Evolutionary conservation across 192 early-diverging fungal genomes (phyloP).

Genomic region (Umbelopsis sp.): DNA sequence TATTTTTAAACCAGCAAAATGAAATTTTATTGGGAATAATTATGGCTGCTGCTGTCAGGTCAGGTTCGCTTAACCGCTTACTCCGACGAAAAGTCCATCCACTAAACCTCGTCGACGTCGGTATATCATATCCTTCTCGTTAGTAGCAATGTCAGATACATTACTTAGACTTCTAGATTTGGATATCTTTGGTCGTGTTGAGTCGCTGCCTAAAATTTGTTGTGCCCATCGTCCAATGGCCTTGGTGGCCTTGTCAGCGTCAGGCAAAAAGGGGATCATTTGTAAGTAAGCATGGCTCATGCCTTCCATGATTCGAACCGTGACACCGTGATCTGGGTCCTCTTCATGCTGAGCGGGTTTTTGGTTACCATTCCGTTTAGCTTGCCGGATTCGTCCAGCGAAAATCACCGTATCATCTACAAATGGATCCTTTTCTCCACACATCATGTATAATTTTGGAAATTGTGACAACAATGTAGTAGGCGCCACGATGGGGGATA

Average conservation of each 20-base stretch:
- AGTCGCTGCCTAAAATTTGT: conserved; percentile 18
- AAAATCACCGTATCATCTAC: conserved; percentile 96
- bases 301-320: conserved; percentile 75
- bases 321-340: conserved; percentile 49
- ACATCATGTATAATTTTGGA: conserved; percentile 88
- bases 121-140: conserved; percentile 39
- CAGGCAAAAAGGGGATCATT: conserved; percentile 76
- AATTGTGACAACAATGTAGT: conserved; percentile 84
- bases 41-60: too few species aligned
- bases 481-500: conserved; percentile 86
- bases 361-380: conserved; percentile 67
- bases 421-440: conserved; percentile 96
- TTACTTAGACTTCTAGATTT: conserved; percentile 21
- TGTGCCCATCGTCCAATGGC: conserved; percentile 45
- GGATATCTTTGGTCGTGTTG: neutral
- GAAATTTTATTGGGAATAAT: too few species aligned
- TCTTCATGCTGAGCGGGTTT: conserved; percentile 24
- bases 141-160: conserved; percentile 34
- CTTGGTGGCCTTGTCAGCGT: conserved; percentile 52
- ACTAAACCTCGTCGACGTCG: conserved; percentile 32
- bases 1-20: too few species aligned
- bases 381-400: conserved; percentile 81
- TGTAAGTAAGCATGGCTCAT: conserved; percentile 64
- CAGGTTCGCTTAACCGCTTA: neutral
- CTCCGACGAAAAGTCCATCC: conserved; percentile 24